Percentiles rank a stretch among this genome's conserved stretches.
Conservation (phyloP, 1,139 yeast species). For the Hyphopichia buzzinii region DNA sequence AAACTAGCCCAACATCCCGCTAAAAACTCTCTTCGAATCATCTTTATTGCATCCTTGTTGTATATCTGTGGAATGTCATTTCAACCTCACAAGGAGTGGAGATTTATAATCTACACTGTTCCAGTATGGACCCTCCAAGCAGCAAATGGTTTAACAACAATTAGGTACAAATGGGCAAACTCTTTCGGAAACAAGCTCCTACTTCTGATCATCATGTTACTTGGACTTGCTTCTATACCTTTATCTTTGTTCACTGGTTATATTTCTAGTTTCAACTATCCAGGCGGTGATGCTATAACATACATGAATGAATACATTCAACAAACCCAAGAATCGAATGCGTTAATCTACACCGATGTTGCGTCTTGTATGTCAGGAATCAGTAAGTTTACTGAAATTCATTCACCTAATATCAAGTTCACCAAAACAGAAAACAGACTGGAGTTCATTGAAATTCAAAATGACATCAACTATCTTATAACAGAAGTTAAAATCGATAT, state of each 20-base stretch:
- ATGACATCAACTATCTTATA: conserved; percentile 57
- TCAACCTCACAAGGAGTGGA: conserved; percentile 94
- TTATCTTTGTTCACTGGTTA: conserved; percentile 54
- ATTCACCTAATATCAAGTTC: conserved; percentile 46
- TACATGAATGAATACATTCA: conserved; percentile 48
- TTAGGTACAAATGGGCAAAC: conserved; percentile 32
- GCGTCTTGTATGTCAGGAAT: conserved; percentile 89
- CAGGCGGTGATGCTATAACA: conserved; percentile 78
- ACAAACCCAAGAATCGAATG: conserved; percentile 9
- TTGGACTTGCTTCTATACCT: conserved; percentile 30
- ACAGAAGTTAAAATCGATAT: conserved; percentile 32
- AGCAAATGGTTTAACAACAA: conserved; percentile 56
- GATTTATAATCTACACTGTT: conserved; percentile 73
- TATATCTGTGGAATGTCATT: conserved; percentile 66
- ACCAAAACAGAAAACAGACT: conserved; percentile 68
- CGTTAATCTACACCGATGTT: conserved; percentile 69
- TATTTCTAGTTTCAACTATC: conserved; percentile 75
- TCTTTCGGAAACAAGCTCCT: conserved; percentile 28
- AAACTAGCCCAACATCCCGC: conserved; percentile 38
- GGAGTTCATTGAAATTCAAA: conserved; percentile 45
- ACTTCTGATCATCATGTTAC: conserved; percentile 26
- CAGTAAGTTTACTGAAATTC: conserved; percentile 66
- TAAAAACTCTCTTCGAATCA: conserved; percentile 32
- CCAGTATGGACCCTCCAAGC: conserved; percentile 70
- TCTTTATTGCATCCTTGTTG: conserved; percentile 43